Evolutionary conservation across 805 yeast species (phyloP).

Genomic region (Groenewaldozyma salmanticensis): DNA sequence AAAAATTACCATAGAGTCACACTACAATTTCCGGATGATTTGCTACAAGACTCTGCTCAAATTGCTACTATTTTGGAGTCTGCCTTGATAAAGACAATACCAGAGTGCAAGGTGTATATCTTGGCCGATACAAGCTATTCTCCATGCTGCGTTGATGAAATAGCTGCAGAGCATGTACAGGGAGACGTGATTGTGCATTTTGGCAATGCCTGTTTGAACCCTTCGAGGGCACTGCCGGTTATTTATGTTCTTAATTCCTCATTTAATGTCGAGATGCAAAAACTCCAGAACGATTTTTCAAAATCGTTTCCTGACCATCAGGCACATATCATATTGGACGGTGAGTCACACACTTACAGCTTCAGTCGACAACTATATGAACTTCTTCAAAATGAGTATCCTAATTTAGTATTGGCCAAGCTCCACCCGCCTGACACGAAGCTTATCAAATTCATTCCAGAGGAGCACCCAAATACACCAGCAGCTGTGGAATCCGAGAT

Average conservation of each 20-base stretch:
- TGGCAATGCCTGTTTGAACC: slow-evolving; percentile 89
- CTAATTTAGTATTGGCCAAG: slow-evolving; percentile 21
- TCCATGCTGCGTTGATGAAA: slow-evolving; percentile 92
- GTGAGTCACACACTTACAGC: slow-evolving; percentile 59
- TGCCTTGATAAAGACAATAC: neutral
- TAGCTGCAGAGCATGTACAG: slow-evolving; percentile 86
- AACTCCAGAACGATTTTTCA: slow-evolving; percentile 30
- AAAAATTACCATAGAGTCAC: slow-evolving; percentile 48
- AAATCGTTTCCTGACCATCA: slow-evolving; percentile 21
- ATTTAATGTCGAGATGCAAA: slow-evolving; percentile 32
- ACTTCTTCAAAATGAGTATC: slow-evolving; percentile 24
- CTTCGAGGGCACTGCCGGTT: slow-evolving; percentile 62
- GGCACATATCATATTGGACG: slow-evolving; percentile 45
- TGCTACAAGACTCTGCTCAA: slow-evolving; percentile 69
- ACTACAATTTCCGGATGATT: slow-evolving; percentile 79
- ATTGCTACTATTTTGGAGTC: slow-evolving; percentile 26
- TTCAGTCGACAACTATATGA: slow-evolving; percentile 33
- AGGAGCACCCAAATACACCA: neutral
- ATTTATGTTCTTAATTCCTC: slow-evolving; percentile 54
- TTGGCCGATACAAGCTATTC: slow-evolving; percentile 95
- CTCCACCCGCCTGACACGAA: slow-evolving; percentile 11
- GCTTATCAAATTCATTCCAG: slow-evolving; percentile 3
- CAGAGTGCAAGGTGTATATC: slow-evolving; percentile 45
- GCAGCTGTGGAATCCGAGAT: slow-evolving; percentile 1
- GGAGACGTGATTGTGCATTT: slow-evolving; percentile 85